phyloP scores from a whole-genome alignment of 441 rosid species.

The Gossypium laxum region DNA sequence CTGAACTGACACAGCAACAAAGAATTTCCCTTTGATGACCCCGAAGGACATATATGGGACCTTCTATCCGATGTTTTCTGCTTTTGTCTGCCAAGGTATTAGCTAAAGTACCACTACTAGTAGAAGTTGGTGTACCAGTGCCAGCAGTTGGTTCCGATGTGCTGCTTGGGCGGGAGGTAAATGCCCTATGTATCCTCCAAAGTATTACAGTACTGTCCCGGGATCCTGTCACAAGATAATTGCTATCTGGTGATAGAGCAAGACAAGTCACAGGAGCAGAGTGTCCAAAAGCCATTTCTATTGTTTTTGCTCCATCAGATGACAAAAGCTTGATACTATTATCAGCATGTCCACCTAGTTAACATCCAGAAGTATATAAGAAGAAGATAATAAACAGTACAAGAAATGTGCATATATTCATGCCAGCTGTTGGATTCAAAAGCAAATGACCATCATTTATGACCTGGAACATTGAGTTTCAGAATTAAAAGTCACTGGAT shows the following conservation, averaged over 20 bases:
- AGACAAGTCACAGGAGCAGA: slow-evolving; percentile 96
- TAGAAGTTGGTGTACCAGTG: slow-evolving; percentile 36
- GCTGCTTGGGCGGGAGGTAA: slow-evolving; percentile 41
- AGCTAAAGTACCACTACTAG: slow-evolving; percentile 35
- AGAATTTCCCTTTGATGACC: slow-evolving; percentile 71
- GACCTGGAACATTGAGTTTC: neutral
- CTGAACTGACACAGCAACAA: slow-evolving; percentile 79
- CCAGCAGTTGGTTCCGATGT: slow-evolving; percentile 45
- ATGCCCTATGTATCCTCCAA: slow-evolving; percentile 74
- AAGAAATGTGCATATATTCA: slow-evolving; percentile 7
- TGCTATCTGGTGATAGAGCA: slow-evolving; percentile 79
- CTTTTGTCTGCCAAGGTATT: slow-evolving; percentile 48
- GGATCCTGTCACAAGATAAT: slow-evolving; percentile 87
- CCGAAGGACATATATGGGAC: slow-evolving; percentile 85
- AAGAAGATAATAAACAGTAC: neutral
- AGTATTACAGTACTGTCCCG: slow-evolving; percentile 73
- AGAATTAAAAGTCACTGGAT: neutral
- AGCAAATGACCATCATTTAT: neutral
- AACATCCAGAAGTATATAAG: slow-evolving; percentile 11
- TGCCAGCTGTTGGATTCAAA: slow-evolving; percentile 1
- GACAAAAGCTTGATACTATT: slow-evolving; percentile 81
- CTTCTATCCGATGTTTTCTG: slow-evolving; percentile 68
- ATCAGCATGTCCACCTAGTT: slow-evolving; percentile 89
- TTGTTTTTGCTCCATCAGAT: slow-evolving; percentile 78
- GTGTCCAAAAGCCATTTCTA: slow-evolving; percentile 83